These are phyloP conservation scores for Tardiomyces blankii DNA, from an alignment of 1,139 yeast genomes.

Conservation along the genomic window DNA sequence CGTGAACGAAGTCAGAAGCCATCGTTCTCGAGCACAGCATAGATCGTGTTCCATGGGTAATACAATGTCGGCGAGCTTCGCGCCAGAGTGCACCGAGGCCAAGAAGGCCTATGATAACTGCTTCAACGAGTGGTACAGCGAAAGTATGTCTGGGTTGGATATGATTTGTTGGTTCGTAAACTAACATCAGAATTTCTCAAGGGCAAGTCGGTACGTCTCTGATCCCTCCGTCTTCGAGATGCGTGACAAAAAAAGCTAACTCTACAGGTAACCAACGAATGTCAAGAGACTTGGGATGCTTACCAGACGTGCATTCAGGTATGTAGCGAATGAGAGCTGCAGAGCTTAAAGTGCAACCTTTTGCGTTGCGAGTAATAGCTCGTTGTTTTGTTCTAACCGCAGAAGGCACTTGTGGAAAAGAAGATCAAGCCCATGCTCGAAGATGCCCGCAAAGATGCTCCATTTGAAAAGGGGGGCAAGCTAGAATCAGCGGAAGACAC, in stretches of 20 bases:
- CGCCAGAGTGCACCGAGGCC: conserved; percentile 89
- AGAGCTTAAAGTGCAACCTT: conserved; percentile 1
- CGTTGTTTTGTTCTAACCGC: conserved; percentile 1
- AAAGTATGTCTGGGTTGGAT: conserved; percentile 33
- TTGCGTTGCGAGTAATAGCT: background rate
- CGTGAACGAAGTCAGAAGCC: too few species aligned
- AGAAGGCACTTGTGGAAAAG: conserved; percentile 54
- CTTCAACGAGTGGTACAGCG: conserved; percentile 93
- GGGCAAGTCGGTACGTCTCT: conserved; percentile 39
- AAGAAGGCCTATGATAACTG: conserved; percentile 85
- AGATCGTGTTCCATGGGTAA: conserved; percentile 21
- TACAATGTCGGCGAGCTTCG: conserved; percentile 81
- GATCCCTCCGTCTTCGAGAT: background rate
- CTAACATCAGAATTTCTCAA: conserved; percentile 40
- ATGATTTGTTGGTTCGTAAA: background rate
- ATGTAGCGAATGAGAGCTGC: conserved; percentile 12
- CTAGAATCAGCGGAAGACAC: conserved; percentile 4
- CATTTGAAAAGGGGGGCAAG: conserved; percentile 59
- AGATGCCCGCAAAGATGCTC: conserved; percentile 86
- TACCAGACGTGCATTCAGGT: conserved; percentile 79
- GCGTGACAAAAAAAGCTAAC: conserved; percentile 1
- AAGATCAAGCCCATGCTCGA: conserved; percentile 79
- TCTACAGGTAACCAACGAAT: conserved; percentile 59
- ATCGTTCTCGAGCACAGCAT: too few species aligned
- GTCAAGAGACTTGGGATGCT: conserved; percentile 79